Percentiles rank a stretch among this genome's conserved stretches.
These are phyloP conservation scores for Harrya chromipes DNA, from an alignment of 768 basidiomycete species.

Conservation along the genomic window DNA sequence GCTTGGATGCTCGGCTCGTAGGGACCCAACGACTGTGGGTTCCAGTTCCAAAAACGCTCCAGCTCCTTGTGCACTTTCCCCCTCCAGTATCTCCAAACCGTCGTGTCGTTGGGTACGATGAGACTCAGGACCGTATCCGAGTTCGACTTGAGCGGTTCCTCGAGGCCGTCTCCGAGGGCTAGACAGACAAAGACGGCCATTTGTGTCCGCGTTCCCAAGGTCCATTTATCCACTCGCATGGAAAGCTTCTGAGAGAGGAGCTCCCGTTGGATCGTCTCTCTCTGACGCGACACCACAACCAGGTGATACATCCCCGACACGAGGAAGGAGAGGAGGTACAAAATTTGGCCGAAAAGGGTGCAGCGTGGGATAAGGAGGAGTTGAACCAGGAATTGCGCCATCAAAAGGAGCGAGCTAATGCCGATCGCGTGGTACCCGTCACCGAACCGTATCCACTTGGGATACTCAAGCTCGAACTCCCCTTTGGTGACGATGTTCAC, in stretches of 20 bases:
- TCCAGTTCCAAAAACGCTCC: slow-evolving; percentile 5
- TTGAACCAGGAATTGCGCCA: slow-evolving; percentile 29
- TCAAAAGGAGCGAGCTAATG: slow-evolving; percentile 24
- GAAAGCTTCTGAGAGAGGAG: slow-evolving; percentile 17
- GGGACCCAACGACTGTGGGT: background rate
- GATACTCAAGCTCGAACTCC: slow-evolving; percentile 29
- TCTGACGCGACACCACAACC: slow-evolving; percentile 32
- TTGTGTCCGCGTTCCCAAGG: slow-evolving; percentile 24
- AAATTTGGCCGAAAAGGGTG: slow-evolving; percentile 33
- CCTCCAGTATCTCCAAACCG: slow-evolving; percentile 28
- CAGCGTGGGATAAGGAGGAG: slow-evolving; percentile 30
- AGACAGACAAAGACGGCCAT: slow-evolving; percentile 29
- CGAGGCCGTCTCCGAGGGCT: slow-evolving; percentile 10
- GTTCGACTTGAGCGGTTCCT: background rate
- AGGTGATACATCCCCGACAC: slow-evolving; percentile 34
- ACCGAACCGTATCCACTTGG: slow-evolving; percentile 2
- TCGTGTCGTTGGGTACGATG: slow-evolving; percentile 29
- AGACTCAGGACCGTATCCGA: slow-evolving; percentile 3
- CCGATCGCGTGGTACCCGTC: slow-evolving; percentile 16
- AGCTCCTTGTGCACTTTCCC: slow-evolving; percentile 21
- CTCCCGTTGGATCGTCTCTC: slow-evolving; percentile 13
- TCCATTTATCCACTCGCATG: slow-evolving; percentile 9
- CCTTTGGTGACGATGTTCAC: slow-evolving; percentile 32
- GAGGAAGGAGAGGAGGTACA: slow-evolving; percentile 27
- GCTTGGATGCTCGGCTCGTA: slow-evolving; percentile 15